Percentiles rank a stretch among this genome's conserved stretches.
These are phyloP conservation scores for Didymella keratinophila DNA, from an alignment of 2,329 filamentous ascomycete genomes.

Conservation along the genomic window DNA sequence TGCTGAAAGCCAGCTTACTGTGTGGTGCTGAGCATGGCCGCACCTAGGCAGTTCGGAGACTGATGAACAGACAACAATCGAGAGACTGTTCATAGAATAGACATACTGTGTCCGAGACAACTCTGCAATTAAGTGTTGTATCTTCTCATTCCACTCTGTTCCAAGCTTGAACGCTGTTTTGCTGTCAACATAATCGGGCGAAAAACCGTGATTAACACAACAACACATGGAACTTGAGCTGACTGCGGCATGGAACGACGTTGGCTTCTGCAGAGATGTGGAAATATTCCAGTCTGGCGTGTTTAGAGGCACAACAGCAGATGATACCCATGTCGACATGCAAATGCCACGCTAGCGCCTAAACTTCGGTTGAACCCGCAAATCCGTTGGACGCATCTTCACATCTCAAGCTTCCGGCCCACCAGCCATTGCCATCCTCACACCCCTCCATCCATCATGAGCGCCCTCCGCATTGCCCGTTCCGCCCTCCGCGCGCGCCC, in stretches of 20 bases:
- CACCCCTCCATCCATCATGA: conserved; percentile 69
- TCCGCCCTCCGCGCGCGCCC: conserved; percentile 83
- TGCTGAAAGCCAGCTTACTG: too few relatives aligned
- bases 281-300: not conserved
- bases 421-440: conserved; percentile 50
- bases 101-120: too few relatives aligned
- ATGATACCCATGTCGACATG: not conserved
- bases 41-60: too few relatives aligned
- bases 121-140: not conserved
- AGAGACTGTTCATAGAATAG: too few relatives aligned
- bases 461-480: conserved; percentile 91
- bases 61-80: too few relatives aligned
- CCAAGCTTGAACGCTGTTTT: not conserved
- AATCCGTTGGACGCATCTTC: too few relatives aligned
- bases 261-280: not conserved
- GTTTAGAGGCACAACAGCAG: not conserved
- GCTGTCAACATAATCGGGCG: not conserved
- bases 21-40: too few relatives aligned
- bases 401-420: conserved; percentile 35
- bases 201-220: not conserved
- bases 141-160: not conserved
- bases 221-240: not conserved
- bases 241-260: not conserved
- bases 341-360: conserved; percentile 6
- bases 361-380: conserved; percentile 16